A percentile compares a stretch with the other conserved stretches of the same genome.
Conservation (phyloP, 2,329 filamentous ascomycete species). For the Fusarium verrucosum region DNA sequence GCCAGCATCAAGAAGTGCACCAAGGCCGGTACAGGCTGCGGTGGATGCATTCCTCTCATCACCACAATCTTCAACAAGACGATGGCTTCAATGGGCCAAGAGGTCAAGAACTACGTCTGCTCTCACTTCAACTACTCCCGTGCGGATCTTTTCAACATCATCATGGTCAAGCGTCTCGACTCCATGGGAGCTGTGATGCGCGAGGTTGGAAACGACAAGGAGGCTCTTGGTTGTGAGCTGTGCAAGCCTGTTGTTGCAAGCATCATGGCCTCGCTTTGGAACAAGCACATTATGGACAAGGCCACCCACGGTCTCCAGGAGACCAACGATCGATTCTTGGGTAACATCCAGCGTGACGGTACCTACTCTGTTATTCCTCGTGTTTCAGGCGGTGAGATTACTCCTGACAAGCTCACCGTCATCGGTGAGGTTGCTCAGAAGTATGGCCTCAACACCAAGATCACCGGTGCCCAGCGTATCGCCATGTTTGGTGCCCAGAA, state of each 20-base stretch:
- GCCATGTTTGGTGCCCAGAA: slow-evolving; percentile 93
- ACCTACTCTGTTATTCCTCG: slow-evolving; percentile 90
- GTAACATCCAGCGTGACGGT: slow-evolving; percentile 90
- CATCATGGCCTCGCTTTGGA: slow-evolving; percentile 84
- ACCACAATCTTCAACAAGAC: slow-evolving; percentile 90
- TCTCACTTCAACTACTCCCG: slow-evolving; percentile 85
- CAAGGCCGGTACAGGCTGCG: slow-evolving; percentile 90
- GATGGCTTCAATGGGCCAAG: slow-evolving; percentile 84
- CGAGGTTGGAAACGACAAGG: slow-evolving; percentile 74
- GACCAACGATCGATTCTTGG: slow-evolving; percentile 88
- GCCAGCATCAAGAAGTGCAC: slow-evolving; percentile 88
- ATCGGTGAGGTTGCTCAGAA: slow-evolving; percentile 87
- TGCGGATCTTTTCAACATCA: slow-evolving; percentile 88
- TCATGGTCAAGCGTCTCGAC: slow-evolving; percentile 80
- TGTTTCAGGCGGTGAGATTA: slow-evolving; percentile 86
- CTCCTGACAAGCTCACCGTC: slow-evolving; percentile 82
- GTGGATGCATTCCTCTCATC: slow-evolving; percentile 88
- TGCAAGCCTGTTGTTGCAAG: slow-evolving; percentile 86
- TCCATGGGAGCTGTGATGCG: slow-evolving; percentile 81
- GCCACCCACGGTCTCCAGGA: slow-evolving; percentile 81
- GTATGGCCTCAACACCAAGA: slow-evolving; percentile 87
- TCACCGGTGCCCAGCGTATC: slow-evolving; percentile 90
- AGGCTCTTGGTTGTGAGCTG: slow-evolving; percentile 82
- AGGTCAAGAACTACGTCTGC: slow-evolving; percentile 88
- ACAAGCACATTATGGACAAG: slow-evolving; percentile 80